Conservation (phyloP, 768 basidiomycete species). For the Kwoniella europaea region DNA sequence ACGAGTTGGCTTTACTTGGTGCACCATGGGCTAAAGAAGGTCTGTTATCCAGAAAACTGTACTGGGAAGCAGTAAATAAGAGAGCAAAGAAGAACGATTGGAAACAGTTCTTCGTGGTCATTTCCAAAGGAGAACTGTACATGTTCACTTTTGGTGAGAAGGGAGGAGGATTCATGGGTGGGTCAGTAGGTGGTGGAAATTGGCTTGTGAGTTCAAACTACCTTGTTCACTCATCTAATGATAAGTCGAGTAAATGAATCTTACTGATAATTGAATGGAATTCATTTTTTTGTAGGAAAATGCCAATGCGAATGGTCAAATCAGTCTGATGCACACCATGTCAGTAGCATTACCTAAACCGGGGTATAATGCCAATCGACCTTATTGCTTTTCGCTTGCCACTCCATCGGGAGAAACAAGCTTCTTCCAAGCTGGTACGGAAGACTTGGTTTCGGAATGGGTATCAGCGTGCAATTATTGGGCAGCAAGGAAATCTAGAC, state of each 20-base stretch:
- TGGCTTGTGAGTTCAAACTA: slow-evolving; percentile 77
- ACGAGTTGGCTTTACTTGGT: slow-evolving; percentile 91
- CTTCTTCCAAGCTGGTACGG: slow-evolving; percentile 98
- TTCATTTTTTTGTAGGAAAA: slow-evolving; percentile 67
- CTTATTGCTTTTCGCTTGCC: slow-evolving; percentile 93
- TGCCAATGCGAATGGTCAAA: slow-evolving; percentile 79
- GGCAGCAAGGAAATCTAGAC: slow-evolving; percentile 93
- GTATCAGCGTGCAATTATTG: slow-evolving; percentile 99
- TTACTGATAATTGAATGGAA: slow-evolving; percentile 2
- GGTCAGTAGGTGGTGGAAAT: slow-evolving; percentile 91
- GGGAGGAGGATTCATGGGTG: slow-evolving; percentile 54
- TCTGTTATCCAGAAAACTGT: slow-evolving; percentile 90
- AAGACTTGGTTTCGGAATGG: slow-evolving; percentile 99
- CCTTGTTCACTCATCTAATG: background rate
- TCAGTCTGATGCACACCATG: slow-evolving; percentile 83
- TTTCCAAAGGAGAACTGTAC: slow-evolving; percentile 88
- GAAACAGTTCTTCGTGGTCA: slow-evolving; percentile 95
- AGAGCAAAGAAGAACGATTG: slow-evolving; percentile 86
- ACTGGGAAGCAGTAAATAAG: slow-evolving; percentile 84
- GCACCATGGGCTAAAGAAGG: slow-evolving; percentile 99
- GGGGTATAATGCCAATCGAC: slow-evolving; percentile 86
- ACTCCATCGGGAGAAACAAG: slow-evolving; percentile 86
- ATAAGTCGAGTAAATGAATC: background rate
- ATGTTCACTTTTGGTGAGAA: slow-evolving; percentile 92
- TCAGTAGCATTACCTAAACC: slow-evolving; percentile 86